Base-by-base conservation (phyloP, 2,329 filamentous ascomycete species). In the Aspergillus texensis region DNA sequence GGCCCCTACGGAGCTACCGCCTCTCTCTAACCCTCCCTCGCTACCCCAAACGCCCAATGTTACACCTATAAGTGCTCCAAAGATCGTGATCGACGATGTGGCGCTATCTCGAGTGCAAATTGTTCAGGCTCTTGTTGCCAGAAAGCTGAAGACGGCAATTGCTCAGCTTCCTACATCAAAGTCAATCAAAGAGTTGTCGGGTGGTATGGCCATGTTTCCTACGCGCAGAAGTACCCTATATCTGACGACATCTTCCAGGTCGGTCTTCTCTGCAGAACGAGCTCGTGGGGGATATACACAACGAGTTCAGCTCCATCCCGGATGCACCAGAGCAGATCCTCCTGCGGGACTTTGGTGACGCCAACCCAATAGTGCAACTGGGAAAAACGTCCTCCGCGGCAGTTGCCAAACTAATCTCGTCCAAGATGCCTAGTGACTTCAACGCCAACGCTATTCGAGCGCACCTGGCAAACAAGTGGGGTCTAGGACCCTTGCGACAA, bases 351-450 rank as follows among this genome's bases (percentile, higher is more conserved):
- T 36, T 36, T 36, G 34, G 34, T 4, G 34, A 36, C 12, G 11
- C 34, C 34, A 36, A 12, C 34, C 12, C 34, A 6, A 36, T 12
- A 36, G 34, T 14, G 34, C 34, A 36, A 36, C 34, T 36, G 34
- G 34, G 34, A 1, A 36, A 36, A 36, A 36, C 34, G 12, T 36
- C 34, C 34, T 36, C 34, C 12, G 34, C 34, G 4, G 34, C 34
- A 62, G 90, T 99, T 78, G 95, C 95, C 56, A 91, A 95, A 70
- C 84, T 99, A 77, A 95, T 99, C 48, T 98, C 95, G 1, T 97
- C 95, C 36, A 99, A 99, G 83, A 99, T 99, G 95, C 95, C 95
- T 55, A 95, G 94, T 82, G 95, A 95, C 65, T 99, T 99, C 88
- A 99, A 98, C 79, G 97, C 97, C 78, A 98, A 94, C 75, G 86